These are phyloP conservation scores for Stephania japonica DNA, from an alignment of 164 flowering plant species.

Conservation along the genomic window DNA sequence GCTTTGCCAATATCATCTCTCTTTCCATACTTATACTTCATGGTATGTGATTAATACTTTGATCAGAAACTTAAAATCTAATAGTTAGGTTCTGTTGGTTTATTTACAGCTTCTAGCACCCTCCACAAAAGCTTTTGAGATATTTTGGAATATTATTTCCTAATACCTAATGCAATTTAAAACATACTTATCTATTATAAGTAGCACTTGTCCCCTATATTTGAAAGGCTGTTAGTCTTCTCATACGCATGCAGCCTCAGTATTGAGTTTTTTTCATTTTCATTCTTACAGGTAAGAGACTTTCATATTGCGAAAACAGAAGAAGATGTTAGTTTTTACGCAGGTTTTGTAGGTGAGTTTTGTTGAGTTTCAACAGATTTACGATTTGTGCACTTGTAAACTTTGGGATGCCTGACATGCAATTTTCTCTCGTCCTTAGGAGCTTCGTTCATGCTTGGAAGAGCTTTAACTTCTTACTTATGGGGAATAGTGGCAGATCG, in stretches of 20 bases:
- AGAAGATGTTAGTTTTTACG: conserved; percentile 72
- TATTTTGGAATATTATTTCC: too few species aligned
- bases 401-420: too few species aligned
- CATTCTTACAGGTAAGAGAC: conserved; percentile 52
- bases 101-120: too few species aligned
- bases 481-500: conserved; percentile 86
- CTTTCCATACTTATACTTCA: conserved; percentile 76
- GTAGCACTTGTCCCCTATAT: too few species aligned
- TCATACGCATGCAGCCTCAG: neutral
- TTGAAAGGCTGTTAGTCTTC: neutral
- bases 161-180: too few species aligned
- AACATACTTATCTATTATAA: too few species aligned
- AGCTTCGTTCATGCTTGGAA: conserved; percentile 70
- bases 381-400: too few species aligned
- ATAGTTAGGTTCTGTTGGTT: too few species aligned
- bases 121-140: too few species aligned
- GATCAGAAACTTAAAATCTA: neutral
- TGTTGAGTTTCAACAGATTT: neutral
- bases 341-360: conserved; percentile 63
- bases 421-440: conserved; percentile 30
- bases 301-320: conserved; percentile 58
- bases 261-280: neutral
- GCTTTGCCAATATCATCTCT: conserved; percentile 66
- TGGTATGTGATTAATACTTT: conserved; percentile 36
- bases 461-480: conserved; percentile 62